Evolutionary conservation across 139 green algal species (phyloP).

Genomic region (Cymbomonas tetramitiformis): DNA sequence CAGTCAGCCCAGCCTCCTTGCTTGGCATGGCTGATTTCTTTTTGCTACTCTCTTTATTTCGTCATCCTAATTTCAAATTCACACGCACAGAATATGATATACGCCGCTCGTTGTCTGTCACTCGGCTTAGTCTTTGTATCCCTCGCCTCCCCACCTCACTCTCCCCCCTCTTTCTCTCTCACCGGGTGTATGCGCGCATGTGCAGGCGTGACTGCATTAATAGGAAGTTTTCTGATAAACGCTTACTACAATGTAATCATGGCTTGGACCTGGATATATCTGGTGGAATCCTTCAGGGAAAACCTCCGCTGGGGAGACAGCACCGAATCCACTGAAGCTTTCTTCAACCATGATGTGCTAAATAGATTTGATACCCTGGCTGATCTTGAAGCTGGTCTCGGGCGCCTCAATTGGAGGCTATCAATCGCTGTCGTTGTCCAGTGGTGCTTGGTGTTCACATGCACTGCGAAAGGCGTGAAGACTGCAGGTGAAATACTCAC

Average conservation of each 20-base stretch:
- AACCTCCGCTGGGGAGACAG: not conserved
- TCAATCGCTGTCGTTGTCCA: not conserved
- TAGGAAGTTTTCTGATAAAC: not conserved
- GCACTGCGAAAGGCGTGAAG: not conserved
- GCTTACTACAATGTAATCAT: slow-evolving; percentile 10
- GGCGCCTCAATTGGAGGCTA: not conserved
- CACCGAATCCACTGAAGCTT: not conserved
- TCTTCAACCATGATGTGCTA: slow-evolving; percentile 10
- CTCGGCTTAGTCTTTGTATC: no score
- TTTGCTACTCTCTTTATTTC: no score
- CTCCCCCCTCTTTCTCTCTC: no score
- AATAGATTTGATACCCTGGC: not conserved
- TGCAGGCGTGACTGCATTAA: no score
- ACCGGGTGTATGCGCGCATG: no score
- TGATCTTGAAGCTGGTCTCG: not conserved
- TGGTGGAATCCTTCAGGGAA: not conserved
- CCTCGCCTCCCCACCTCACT: no score
- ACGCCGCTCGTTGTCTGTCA: no score
- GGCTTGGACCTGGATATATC: slow-evolving; percentile 1
- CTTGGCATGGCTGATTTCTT: no score
- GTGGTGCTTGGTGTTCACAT: not conserved
- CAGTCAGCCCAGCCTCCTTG: no score
- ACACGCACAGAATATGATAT: no score
- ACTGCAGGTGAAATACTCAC: no score
- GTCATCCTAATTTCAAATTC: no score